These are phyloP conservation scores for Bidens hawaiensis DNA, from an alignment of 140 eudicot species.

Conservation along the genomic window DNA sequence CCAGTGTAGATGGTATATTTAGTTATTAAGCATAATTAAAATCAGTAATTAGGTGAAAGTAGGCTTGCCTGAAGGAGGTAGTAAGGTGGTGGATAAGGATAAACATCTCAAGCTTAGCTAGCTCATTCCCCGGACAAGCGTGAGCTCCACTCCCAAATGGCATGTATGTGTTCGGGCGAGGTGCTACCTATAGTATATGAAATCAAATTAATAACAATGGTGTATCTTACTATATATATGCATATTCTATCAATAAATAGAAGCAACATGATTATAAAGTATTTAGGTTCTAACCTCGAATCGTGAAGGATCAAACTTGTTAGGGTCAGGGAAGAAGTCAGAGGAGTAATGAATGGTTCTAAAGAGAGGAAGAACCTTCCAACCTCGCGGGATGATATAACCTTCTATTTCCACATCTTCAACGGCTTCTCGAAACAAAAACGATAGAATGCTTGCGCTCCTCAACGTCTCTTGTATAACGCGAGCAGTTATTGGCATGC, in stretches of 20 bases:
- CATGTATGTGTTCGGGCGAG: conserved; percentile 67
- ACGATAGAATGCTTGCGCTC: conserved; percentile 64
- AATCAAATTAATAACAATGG: neutral
- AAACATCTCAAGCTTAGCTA: conserved; percentile 75
- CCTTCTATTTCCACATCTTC: conserved; percentile 87
- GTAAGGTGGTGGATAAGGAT: conserved; percentile 69
- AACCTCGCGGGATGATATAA: conserved; percentile 73
- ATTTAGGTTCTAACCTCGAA: conserved; percentile 48
- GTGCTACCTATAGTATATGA: conserved; percentile 48
- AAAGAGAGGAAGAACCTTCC: conserved; percentile 95
- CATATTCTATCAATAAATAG: neutral
- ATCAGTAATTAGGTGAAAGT: neutral
- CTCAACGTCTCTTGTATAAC: conserved; percentile 91
- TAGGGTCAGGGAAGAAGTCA: conserved; percentile 66
- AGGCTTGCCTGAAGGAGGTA: conserved; percentile 49
- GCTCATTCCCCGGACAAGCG: conserved; percentile 89
- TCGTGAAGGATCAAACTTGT: conserved; percentile 85
- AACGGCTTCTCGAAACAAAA: conserved; percentile 84
- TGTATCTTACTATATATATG: neutral
- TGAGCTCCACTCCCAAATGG: conserved; percentile 86
- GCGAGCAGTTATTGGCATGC: conserved; percentile 55
- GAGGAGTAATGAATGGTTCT: conserved; percentile 73
- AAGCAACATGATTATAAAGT: neutral
- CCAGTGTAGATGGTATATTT: no score
- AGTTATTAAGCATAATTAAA: no score